phyloP scores from a whole-genome alignment of 2,329 filamentous ascomycete genomes.

The Fusarium protoensiforme region DNA sequence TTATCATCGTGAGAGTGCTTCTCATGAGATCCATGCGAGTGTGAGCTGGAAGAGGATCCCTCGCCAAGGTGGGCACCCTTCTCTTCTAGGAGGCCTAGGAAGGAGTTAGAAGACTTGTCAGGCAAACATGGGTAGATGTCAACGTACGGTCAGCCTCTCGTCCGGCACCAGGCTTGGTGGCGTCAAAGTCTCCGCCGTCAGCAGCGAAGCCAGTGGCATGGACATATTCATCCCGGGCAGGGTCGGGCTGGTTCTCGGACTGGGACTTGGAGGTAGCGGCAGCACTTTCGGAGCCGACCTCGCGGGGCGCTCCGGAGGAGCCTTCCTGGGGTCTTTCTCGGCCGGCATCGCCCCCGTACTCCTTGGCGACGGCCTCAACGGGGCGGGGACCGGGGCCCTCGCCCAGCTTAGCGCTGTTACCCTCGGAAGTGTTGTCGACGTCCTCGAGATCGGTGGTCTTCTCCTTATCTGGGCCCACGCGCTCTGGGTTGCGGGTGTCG shows the following conservation, averaged over 20 bases:
- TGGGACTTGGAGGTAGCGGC: slow-evolving; percentile 8
- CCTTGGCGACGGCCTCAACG: slow-evolving; percentile 50
- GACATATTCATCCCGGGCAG: slow-evolving; percentile 67
- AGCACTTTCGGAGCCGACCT: slow-evolving; percentile 21
- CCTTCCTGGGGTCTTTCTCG: slow-evolving; percentile 14
- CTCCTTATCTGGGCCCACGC: slow-evolving; percentile 44
- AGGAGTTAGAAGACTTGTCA: slow-evolving; percentile 8
- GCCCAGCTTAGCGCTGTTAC: slow-evolving; percentile 47
- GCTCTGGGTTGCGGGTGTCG: slow-evolving; percentile 53
- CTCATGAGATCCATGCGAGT: slow-evolving; percentile 5
- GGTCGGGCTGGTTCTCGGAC: slow-evolving; percentile 51
- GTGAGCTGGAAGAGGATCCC: background rate
- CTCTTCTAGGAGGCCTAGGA: slow-evolving; percentile 48
- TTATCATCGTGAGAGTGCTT: slow-evolving; percentile 34
- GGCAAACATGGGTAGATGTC: background rate
- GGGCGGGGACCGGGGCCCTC: slow-evolving; percentile 43
- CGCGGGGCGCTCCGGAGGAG: slow-evolving; percentile 2
- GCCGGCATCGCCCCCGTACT: slow-evolving; percentile 49
- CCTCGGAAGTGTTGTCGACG: slow-evolving; percentile 29
- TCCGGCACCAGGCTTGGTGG: slow-evolving; percentile 71
- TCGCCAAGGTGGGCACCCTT: slow-evolving; percentile 44
- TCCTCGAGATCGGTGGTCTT: slow-evolving; percentile 50
- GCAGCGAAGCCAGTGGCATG: slow-evolving; percentile 68
- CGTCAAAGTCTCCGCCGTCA: slow-evolving; percentile 77
- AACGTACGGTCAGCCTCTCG: slow-evolving; percentile 73